Conservation (phyloP, 371 early-diverging fungal species). For the Mortierella sp. region DNA sequence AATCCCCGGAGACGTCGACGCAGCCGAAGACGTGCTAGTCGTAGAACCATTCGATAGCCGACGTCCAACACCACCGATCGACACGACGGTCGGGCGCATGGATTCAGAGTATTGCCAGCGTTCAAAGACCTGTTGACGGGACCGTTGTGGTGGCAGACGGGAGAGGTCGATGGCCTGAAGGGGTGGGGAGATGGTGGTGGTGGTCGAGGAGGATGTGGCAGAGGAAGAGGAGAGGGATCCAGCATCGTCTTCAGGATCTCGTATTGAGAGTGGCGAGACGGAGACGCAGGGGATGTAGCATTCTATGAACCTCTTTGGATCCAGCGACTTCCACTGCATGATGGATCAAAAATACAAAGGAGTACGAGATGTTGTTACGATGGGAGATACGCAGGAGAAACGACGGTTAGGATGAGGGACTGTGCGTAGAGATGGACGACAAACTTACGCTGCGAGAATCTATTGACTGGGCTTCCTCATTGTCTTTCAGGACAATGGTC, state of each 20-base stretch:
- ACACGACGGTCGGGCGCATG: conserved; percentile 29
- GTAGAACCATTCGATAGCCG: conserved; percentile 37
- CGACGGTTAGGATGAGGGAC: background rate
- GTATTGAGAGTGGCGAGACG: conserved; percentile 29
- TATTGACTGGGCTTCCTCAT: conserved; percentile 17
- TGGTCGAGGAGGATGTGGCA: conserved; percentile 23
- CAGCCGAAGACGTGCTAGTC: conserved; percentile 18
- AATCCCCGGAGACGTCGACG: conserved; percentile 35
- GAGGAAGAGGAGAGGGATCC: conserved; percentile 35
- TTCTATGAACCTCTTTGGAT: conserved; percentile 61
- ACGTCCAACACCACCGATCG: conserved; percentile 34
- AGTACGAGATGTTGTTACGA: background rate
- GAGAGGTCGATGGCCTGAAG: conserved; percentile 17
- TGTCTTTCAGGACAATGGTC: conserved; percentile 21
- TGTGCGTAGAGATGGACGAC: background rate
- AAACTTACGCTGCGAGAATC: conserved; percentile 26
- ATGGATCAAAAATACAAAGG: background rate
- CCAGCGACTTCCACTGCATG: conserved; percentile 64
- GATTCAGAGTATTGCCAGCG: conserved; percentile 37
- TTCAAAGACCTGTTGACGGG: conserved; percentile 38
- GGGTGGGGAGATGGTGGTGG: conserved; percentile 16
- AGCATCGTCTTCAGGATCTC: conserved; percentile 42
- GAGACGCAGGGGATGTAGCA: conserved; percentile 60
- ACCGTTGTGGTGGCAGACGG: conserved; percentile 12
- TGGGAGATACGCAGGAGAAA: background rate